Evolutionary conservation across 345 rosid genomes (phyloP), one percentile per base, ranked within the genome.

Genomic region (Citrus australasica): DNA sequence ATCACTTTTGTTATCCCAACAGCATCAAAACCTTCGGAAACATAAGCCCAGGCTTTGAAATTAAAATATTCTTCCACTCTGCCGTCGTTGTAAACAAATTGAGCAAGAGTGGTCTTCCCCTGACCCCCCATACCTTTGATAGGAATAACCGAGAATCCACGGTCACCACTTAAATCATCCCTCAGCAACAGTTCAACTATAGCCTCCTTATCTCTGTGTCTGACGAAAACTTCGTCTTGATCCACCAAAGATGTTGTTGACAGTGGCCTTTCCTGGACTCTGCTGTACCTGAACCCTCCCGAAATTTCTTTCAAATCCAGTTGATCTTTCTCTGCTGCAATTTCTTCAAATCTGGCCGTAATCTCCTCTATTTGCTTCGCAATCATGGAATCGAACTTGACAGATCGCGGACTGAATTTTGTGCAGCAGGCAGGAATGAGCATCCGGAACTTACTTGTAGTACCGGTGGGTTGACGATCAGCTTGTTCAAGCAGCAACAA

Each of bases 121-220:
- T 67, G 2, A 2, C 86, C 86, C 0, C 80, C 86, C 71, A 75
- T 72, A 9, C 86, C 86, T 0, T n/a, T 21, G 0, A 83, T 81
- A 9, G 84, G 53, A 21, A 84, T 27, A 38, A 84, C 86, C 1
- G 67, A 22, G 5, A 79, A 28, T n/a, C 71, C 27, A 0, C 6
- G 7, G 17, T 0, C 56, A 25, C 11, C 22, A 4, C 21, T 63
- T 16, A 63, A 58, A 10, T 65, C 33, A 35, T 25, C 48, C 33
- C 22, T 33, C 59, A 75, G 4, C 27, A 83, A 35, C 60, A 75
- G 2, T 1, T 51, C 28, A 53, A 75, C 17, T 0, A 84, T 62
- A 1, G 8, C 76, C 61, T 70, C 74, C 64, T 70, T 80, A 7
- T 78, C 82, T 4, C 60, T 19, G 3, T 78, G 76, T 40, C 84